phyloP scores from a whole-genome alignment of 176 grass and related monocot species.

The Oryza rufipogon region DNA sequence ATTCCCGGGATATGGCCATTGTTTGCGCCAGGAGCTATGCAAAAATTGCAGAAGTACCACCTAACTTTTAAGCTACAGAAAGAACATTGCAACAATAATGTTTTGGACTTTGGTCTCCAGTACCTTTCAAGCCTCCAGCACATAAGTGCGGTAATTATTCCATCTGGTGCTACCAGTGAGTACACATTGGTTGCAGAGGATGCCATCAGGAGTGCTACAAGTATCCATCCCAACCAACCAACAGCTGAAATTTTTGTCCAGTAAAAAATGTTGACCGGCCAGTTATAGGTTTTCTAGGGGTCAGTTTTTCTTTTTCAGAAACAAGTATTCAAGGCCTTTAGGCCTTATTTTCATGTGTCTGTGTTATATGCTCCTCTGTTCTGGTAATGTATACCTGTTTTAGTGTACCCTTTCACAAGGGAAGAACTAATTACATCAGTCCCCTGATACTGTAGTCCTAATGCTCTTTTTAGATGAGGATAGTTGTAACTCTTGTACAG shows the following conservation, averaged over 20 bases:
- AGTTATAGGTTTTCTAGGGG: too few species aligned
- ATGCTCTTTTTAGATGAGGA: too few species aligned
- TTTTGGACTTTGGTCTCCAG: slow-evolving; percentile 14
- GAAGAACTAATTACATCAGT: neutral
- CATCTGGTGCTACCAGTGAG: neutral
- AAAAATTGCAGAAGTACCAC: neutral
- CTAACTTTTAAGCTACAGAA: slow-evolving; percentile 4
- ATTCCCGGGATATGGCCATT: neutral
- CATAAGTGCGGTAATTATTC: slow-evolving; percentile 2
- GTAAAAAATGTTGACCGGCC: neutral
- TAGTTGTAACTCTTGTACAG: too few species aligned
- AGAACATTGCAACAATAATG: neutral
- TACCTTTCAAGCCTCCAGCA: slow-evolving; percentile 19
- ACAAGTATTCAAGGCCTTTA: too few species aligned
- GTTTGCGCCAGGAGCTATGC: slow-evolving; percentile 21
- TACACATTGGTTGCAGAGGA: neutral
- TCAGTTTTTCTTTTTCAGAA: too few species aligned
- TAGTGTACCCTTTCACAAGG: neutral
- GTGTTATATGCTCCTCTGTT: neutral
- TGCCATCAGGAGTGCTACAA: slow-evolving; percentile 23
- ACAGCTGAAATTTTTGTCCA: neutral
- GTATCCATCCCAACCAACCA: slow-evolving; percentile 24
- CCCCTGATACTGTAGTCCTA: neutral
- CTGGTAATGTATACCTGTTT: neutral
- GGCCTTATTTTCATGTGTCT: neutral